Conservation (phyloP, 2,329 filamentous ascomycete species). For the Clonostachys sp. region DNA sequence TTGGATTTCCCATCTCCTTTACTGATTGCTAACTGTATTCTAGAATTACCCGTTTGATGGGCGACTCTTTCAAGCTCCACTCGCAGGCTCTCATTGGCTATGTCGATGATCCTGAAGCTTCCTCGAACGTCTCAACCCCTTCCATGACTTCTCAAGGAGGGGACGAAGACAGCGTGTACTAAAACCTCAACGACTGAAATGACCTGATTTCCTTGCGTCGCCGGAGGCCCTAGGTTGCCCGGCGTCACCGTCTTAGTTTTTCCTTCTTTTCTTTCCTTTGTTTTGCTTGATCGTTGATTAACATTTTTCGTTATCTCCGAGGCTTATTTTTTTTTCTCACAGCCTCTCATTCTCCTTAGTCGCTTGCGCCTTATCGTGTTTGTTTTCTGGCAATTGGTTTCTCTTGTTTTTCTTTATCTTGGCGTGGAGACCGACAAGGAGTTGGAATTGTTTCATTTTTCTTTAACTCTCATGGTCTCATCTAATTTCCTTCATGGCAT, state of each 20-base stretch:
- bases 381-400: background rate
- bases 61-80: slow-evolving; percentile 95
- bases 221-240: slow-evolving; percentile 4
- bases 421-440: slow-evolving; percentile 6
- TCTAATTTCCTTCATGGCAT: slow-evolving; percentile 22
- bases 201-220: slow-evolving; percentile 22
- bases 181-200: slow-evolving; percentile 47
- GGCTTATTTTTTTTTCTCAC: slow-evolving; percentile 4
- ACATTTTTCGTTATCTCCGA: slow-evolving; percentile 5
- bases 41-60: slow-evolving; percentile 92
- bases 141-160: slow-evolving; percentile 69
- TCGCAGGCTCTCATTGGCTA: slow-evolving; percentile 92
- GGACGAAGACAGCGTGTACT: slow-evolving; percentile 70
- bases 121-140: slow-evolving; percentile 64
- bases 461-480: slow-evolving; percentile 1
- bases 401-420: no score
- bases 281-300: slow-evolving; percentile 10
- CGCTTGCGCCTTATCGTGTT: background rate
- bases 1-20: background rate
- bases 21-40: slow-evolving; percentile 9
- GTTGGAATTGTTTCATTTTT: background rate
- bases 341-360: background rate
- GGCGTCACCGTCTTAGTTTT: slow-evolving; percentile 2
- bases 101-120: slow-evolving; percentile 75
- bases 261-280: slow-evolving; percentile 21